Conservation (phyloP, 257 asterid species). For the Solanum peruvianum region DNA sequence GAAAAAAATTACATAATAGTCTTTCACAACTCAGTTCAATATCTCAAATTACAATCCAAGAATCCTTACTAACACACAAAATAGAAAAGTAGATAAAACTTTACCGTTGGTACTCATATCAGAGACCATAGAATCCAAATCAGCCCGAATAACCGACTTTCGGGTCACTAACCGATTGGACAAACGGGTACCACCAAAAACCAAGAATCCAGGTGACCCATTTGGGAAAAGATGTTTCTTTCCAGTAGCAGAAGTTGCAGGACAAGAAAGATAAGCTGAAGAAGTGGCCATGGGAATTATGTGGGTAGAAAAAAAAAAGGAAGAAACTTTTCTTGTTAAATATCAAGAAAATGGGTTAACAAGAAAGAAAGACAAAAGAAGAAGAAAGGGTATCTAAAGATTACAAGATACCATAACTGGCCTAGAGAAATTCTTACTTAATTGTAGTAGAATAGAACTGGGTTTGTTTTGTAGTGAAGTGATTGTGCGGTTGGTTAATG, state of each 20-base stretch:
- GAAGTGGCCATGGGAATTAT: constrained; percentile 33
- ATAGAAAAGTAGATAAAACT: not conserved
- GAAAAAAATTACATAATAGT: not conserved
- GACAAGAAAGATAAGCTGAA: constrained; percentile 41
- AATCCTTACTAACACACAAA: not conserved
- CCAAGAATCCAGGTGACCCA: constrained; percentile 18
- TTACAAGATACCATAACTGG: constrained; percentile 10
- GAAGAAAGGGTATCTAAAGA: constrained; percentile 13
- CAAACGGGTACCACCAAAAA: constrained; percentile 7
- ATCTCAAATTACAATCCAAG: not conserved
- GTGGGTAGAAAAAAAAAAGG: not conserved
- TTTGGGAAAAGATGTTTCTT: constrained; percentile 12
- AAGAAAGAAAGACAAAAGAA: not conserved
- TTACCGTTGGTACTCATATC: constrained; percentile 84
- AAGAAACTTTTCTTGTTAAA: not conserved
- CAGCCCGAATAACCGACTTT: constrained; percentile 46
- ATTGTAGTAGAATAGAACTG: not conserved
- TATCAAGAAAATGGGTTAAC: not conserved
- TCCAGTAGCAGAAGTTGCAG: constrained; percentile 30
- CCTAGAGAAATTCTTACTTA: not conserved
- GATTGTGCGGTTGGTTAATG: not conserved
- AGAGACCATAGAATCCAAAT: constrained; percentile 84
- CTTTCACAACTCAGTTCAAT: not conserved
- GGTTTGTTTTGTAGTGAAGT: not conserved
- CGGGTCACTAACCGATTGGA: constrained; percentile 26